Evolutionary conservation across 2,329 filamentous ascomycete genomes (phyloP), one percentile per base, ranked within the genome.

Genomic region (Fusarium nisikadoi): DNA sequence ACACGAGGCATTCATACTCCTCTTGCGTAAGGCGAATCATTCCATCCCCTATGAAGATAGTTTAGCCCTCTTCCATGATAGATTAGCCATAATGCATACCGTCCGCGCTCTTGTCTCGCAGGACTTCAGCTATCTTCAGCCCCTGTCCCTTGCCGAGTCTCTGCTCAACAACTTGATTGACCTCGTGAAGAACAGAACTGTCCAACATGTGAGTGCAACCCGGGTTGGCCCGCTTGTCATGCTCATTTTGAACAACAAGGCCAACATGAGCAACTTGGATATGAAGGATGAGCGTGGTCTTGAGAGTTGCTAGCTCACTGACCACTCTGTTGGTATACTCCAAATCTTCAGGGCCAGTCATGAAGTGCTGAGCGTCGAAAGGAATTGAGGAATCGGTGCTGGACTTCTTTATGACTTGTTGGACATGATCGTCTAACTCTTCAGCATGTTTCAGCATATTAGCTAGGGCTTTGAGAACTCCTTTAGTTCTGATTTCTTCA

Each of bases 21-120:
- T 62, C 59, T 23, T 57, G 25, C 2, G 59, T 58, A 36, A 62
- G 59, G 27, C 23, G 35, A 12, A 62, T 58, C 52, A 58, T 62
- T 4, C 59, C 59, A 29, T 62, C 13, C 17, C 6, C 59, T 62
- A 16, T 12, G 19, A 41, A 35, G 13, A 3, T 6, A 35, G 13
- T 27, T 57, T 14, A 57, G 20, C 10, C 23, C 13, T 38, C 16
- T 17, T 19, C 5, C 8, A 4, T 16, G 8, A 35, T 5, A 16
- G 11, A 25, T 13, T 23, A 9, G 20, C 6, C 8, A 5, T 2
- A 20, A 23, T 14, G 17, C 23, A 3, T 12, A 62, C 59, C 36
- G 23, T 47, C 59, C 25, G 59, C 52, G 8, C 16, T 49, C 36
- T 42, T 62, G 29, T 23, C 23, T 36, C 46, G 59, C 7, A 58